A percentile compares a stretch with the other conserved stretches of the same genome.
These are phyloP conservation scores for Pittosporum tobira DNA, from an alignment of 129 eudicot genomes.

Conservation along the genomic window DNA sequence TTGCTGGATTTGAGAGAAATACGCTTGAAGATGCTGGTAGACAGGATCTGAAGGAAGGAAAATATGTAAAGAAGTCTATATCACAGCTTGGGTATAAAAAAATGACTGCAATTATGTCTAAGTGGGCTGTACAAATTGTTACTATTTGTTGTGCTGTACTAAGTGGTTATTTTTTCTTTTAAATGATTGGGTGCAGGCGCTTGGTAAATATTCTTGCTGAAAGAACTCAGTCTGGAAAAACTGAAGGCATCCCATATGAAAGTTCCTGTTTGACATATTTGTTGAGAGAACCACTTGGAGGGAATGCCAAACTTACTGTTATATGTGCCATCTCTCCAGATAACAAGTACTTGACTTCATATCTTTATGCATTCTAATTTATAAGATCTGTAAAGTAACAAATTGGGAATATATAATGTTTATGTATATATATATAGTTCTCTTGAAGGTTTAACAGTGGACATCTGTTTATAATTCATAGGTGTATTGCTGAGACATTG, in stretches of 20 bases:
- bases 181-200: constrained; percentile 42
- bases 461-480: constrained; percentile 18
- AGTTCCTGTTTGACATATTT: constrained; percentile 77
- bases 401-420: neutral
- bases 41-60: constrained; percentile 60
- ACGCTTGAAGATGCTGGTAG: constrained; percentile 49
- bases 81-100: constrained; percentile 81
- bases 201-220: constrained; percentile 75
- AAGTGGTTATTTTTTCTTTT: neutral
- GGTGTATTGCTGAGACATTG: constrained; percentile 62
- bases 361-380: neutral
- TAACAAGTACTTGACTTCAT: constrained; percentile 39
- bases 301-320: constrained; percentile 87
- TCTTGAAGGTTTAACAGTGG: neutral
- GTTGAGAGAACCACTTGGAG: constrained; percentile 86
- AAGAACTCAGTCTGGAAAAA: constrained; percentile 35
- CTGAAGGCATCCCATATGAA: constrained; percentile 45
- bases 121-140: too few species aligned
- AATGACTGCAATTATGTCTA: neutral
- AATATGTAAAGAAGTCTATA: constrained; percentile 63
- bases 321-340: constrained; percentile 80
- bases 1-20: constrained; percentile 74
- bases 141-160: neutral
- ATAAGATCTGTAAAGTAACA: neutral
- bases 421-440: neutral